phyloP scores from a whole-genome alignment of 768 basidiomycete genomes.

The Pulveroboletus frians region DNA sequence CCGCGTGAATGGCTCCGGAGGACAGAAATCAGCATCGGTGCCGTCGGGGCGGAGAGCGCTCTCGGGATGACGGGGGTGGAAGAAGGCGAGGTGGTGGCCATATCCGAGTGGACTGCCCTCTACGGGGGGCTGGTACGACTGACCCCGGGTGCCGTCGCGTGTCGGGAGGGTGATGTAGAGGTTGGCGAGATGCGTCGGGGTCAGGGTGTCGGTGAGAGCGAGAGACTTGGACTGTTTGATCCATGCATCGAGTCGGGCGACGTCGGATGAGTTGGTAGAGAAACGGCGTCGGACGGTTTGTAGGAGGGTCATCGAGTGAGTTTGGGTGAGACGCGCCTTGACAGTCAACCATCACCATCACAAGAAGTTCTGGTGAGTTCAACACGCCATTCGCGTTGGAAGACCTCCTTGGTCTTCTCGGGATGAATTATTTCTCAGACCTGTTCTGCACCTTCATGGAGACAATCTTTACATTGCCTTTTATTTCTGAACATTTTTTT shows the following conservation, averaged over 20 bases:
- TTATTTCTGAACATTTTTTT: slow-evolving; percentile 12
- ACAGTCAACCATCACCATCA: too few species aligned
- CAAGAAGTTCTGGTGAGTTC: slow-evolving; percentile 8
- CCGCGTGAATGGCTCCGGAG: slow-evolving; percentile 65
- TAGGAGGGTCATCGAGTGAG: too few species aligned
- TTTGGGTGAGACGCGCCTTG: neutral
- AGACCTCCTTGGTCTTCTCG: neutral
- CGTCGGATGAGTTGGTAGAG: slow-evolving; percentile 10
- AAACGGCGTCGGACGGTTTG: slow-evolving; percentile 3
- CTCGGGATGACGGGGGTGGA: slow-evolving; percentile 63
- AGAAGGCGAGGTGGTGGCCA: slow-evolving; percentile 73
- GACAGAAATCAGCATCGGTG: slow-evolving; percentile 66
- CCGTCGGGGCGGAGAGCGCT: slow-evolving; percentile 56
- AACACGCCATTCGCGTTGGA: neutral
- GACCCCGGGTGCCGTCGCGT: slow-evolving; percentile 50
- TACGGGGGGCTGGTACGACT: slow-evolving; percentile 39
- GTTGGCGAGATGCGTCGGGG: slow-evolving; percentile 54
- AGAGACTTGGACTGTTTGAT: slow-evolving; percentile 45
- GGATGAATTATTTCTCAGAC: slow-evolving; percentile 27
- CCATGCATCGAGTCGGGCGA: slow-evolving; percentile 46
- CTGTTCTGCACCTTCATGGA: slow-evolving; percentile 29
- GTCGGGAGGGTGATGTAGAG: slow-evolving; percentile 70
- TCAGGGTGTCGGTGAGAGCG: slow-evolving; percentile 45
- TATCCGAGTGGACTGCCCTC: slow-evolving; percentile 42
- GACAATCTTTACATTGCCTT: slow-evolving; percentile 23